These are phyloP conservation scores for Arthrobotrys megalospora DNA, from an alignment of 2,329 filamentous ascomycete genomes.

Conservation along the genomic window DNA sequence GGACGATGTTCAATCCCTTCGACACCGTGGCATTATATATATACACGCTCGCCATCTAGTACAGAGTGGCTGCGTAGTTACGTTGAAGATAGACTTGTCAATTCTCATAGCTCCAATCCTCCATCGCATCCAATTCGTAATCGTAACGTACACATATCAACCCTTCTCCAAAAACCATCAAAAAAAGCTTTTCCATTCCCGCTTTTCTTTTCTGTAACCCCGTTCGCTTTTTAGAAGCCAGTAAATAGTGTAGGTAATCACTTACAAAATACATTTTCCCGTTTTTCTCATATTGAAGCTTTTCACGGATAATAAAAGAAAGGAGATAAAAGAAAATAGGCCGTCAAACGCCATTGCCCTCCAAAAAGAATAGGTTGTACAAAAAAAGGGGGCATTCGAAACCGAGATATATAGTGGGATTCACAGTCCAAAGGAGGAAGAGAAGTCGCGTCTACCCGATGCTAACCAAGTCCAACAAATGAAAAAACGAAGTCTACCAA, in stretches of 20 bases:
- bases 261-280: constrained; percentile 51
- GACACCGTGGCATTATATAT: too few species aligned
- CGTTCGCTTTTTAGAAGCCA: constrained; percentile 16
- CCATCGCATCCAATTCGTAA: constrained; percentile 28
- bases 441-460: constrained; percentile 40
- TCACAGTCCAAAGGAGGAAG: constrained; percentile 30
- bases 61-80: neutral
- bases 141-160: constrained; percentile 47
- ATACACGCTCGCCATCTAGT: too few species aligned
- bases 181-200: constrained; percentile 42
- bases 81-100: constrained; percentile 14
- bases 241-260: constrained; percentile 22
- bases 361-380: constrained; percentile 53
- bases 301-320: constrained; percentile 22
- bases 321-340: constrained; percentile 22
- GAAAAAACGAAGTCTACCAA: constrained; percentile 7
- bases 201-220: constrained; percentile 18
- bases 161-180: constrained; percentile 7
- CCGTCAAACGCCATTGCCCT: constrained; percentile 50
- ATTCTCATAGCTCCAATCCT: constrained; percentile 13
- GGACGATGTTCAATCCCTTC: too few species aligned
- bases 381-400: constrained; percentile 15
- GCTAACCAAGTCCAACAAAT: constrained; percentile 38
- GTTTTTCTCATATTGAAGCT: constrained; percentile 32
- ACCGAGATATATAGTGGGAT: constrained; percentile 33